These are phyloP conservation scores for Venturia pyrina DNA, from an alignment of 2,329 filamentous ascomycete species.

Conservation along the genomic window DNA sequence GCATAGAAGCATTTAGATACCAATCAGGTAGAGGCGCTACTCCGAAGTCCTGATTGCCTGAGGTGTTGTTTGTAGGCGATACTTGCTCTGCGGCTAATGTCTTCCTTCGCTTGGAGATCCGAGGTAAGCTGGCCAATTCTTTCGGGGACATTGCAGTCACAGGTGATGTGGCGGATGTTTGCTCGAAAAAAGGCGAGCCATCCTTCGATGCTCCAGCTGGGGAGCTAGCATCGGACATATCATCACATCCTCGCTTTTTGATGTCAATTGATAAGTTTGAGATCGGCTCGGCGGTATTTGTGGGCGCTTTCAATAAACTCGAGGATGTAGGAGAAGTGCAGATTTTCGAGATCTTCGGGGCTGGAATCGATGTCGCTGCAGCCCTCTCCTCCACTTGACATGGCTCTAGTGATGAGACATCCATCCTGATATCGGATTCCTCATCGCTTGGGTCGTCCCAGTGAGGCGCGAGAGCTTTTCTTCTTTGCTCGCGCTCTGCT, in stretches of 20 bases:
- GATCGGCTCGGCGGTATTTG: neutral
- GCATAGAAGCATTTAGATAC: neutral
- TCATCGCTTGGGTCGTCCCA: neutral
- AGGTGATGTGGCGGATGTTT: neutral
- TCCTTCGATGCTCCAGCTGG: neutral
- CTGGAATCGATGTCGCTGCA: neutral
- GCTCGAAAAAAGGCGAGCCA: neutral
- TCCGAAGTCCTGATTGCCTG: neutral
- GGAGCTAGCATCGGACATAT: neutral
- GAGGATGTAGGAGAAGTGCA: neutral
- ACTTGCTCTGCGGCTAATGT: neutral
- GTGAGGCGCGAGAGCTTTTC: neutral
- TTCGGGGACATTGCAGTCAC: neutral
- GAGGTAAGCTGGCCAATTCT: neutral
- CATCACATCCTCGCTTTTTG: neutral
- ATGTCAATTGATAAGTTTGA: neutral
- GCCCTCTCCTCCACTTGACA: neutral
- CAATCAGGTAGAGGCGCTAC: slow-evolving; percentile 2
- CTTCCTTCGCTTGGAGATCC: neutral
- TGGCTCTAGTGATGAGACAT: neutral
- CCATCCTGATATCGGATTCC: neutral
- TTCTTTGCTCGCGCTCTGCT: neutral
- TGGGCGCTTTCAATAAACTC: neutral
- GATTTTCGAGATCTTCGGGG: neutral
- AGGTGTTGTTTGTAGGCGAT: neutral